Evolutionary conservation across 768 basidiomycete genomes (phyloP), one percentile per base, ranked within the genome.

Genomic region (Multifurca ochricompacta): DNA sequence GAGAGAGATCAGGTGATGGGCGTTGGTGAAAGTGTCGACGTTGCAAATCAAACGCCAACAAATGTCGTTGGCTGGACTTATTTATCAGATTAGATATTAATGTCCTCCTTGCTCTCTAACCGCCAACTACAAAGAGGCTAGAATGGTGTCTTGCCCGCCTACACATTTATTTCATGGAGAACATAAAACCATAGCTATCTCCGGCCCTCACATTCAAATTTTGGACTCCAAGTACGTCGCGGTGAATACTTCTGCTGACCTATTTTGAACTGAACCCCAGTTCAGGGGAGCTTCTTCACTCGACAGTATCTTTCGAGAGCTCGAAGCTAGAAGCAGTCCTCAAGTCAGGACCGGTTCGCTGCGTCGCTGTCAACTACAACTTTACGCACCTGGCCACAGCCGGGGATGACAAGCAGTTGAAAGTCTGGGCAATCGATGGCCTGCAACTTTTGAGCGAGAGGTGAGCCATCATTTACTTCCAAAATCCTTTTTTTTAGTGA

Each of bases 391-490:
- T 91, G 14, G 78, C 80, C 4, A 85, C 85, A 2, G 70, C 74
- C 0, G 82, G 79, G 7, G 92, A 95, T 50, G 88, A 93, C 68
- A 98, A 98, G 69, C 68, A 69, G 48, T 71, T 98, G 62, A 84
- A 78, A 59, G 74, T 95, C 9, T 93, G 87, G 84, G 72, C 76
- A 27, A 61, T 91, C 6, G 77, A 78, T 2, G 69, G 71, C 0
- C 66, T 87, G 58, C 71, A 74, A 55, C 65, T 85, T 9, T 59
- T 83, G 43, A 89, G 76, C 64, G 72, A 79, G 55, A 75, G 91
- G 89, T 87, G 53, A 39, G 74, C 58, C 10, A 41, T n/a, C 27
- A 37, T 48, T 13, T 13, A 48, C 21, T 21, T 42, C 3, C 14
- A 35, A 16, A 3, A 13, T 27, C n/a, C 30, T 21, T 18, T 27